These are phyloP conservation scores for Leccinellum albellum DNA, from an alignment of 768 basidiomycete species.

Conservation along the genomic window DNA sequence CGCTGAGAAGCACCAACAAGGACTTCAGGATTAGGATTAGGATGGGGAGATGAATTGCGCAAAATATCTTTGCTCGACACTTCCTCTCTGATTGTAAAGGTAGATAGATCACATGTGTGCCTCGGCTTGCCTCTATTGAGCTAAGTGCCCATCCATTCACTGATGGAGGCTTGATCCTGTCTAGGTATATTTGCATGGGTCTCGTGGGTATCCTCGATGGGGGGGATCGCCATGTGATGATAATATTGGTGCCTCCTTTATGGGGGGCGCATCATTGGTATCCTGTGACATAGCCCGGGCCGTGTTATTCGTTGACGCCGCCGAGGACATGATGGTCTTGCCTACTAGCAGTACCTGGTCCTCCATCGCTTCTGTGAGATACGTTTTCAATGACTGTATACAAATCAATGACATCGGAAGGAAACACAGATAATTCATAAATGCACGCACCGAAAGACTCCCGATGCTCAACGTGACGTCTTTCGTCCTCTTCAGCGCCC, in stretches of 20 bases:
- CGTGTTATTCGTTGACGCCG: conserved; percentile 2
- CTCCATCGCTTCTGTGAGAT: conserved; percentile 42
- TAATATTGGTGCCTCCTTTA: background rate
- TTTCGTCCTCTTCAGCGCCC: conserved; percentile 26
- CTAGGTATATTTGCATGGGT: conserved; percentile 15
- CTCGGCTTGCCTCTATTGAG: conserved; percentile 52
- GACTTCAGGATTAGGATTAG: conserved; percentile 11
- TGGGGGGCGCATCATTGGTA: background rate
- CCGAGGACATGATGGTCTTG: conserved; percentile 15
- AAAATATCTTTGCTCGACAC: conserved; percentile 14
- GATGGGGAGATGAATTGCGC: conserved; percentile 22
- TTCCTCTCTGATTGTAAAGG: conserved; percentile 23
- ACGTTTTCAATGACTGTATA: conserved; percentile 43
- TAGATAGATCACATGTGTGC: conserved; percentile 20
- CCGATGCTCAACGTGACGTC: conserved; percentile 51
- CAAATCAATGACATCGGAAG: background rate
- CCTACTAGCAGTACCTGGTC: conserved; percentile 44
- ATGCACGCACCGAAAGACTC: conserved; percentile 51
- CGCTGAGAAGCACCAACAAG: conserved; percentile 14
- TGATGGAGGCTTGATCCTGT: conserved; percentile 40
- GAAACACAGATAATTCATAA: background rate
- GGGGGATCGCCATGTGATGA: conserved; percentile 1
- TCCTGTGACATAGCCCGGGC: background rate
- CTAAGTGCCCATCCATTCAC: conserved; percentile 79
- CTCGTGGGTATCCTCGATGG: conserved; percentile 2